phyloP scores from a whole-genome alignment of 352 stramenopile species.

The Globisporangium spiculum region DNA sequence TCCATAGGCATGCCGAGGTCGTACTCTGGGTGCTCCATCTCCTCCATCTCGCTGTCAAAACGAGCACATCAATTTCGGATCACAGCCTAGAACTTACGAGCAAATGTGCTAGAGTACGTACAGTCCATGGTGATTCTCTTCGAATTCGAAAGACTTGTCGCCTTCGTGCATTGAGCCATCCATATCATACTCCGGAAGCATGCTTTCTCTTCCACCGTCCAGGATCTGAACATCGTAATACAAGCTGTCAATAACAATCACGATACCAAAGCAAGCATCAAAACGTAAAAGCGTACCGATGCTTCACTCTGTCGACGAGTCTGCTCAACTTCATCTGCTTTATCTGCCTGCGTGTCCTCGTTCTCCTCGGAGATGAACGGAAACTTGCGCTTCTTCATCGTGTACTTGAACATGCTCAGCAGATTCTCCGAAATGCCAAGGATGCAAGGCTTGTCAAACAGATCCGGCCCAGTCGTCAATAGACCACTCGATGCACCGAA shows the following conservation, averaged over 20 bases:
- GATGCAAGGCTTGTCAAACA: constrained; percentile 62
- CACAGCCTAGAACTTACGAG: neutral
- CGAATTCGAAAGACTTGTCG: constrained; percentile 38
- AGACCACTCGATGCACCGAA: constrained; percentile 13
- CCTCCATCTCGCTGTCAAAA: constrained; percentile 28
- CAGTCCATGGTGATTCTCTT: constrained; percentile 22
- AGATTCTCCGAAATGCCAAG: constrained; percentile 57
- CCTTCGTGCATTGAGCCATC: constrained; percentile 24
- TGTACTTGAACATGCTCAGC: constrained; percentile 74
- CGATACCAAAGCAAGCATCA: neutral
- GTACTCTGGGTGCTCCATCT: constrained; percentile 48
- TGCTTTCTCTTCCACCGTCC: constrained; percentile 15
- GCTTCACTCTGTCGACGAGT: constrained; percentile 62
- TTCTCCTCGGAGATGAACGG: constrained; percentile 42
- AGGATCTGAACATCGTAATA: neutral
- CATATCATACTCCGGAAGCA: constrained; percentile 12
- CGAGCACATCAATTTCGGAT: neutral
- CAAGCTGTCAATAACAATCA: neutral
- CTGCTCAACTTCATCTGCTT: constrained; percentile 55
- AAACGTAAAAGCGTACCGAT: constrained; percentile 31
- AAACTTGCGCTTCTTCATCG: constrained; percentile 87
- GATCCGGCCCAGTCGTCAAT: constrained; percentile 26
- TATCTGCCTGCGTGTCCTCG: constrained; percentile 16
- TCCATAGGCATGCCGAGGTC: constrained; percentile 55
- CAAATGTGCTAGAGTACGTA: constrained; percentile 1